A percentile compares a stretch with the other conserved stretches of the same genome.
Evolutionary conservation across 306 rosid genomes (phyloP).

Genomic region (Hippophae tibetana): DNA sequence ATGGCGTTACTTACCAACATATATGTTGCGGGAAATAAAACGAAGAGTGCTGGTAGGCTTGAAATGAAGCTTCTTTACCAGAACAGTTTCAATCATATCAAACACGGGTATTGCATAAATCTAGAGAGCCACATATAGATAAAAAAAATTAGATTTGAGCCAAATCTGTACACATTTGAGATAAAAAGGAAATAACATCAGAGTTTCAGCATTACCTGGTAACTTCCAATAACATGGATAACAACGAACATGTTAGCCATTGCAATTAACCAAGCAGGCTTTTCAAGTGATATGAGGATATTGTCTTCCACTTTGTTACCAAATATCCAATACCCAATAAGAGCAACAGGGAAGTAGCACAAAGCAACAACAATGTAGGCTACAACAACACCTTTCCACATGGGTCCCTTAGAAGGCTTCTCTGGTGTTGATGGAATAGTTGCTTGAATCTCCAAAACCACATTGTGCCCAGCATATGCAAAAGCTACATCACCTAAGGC

Average conservation of each 20-base stretch:
- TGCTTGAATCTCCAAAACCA: slow-evolving; percentile 82
- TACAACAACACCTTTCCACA: slow-evolving; percentile 73
- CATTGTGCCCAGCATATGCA: slow-evolving; percentile 85
- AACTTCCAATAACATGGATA: too few relatives aligned
- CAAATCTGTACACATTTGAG: too few relatives aligned
- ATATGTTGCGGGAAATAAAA: slow-evolving; percentile 35
- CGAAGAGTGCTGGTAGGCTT: slow-evolving; percentile 37
- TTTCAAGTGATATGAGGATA: slow-evolving; percentile 33
- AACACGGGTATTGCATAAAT: slow-evolving; percentile 69
- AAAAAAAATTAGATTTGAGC: too few relatives aligned
- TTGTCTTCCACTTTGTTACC: slow-evolving; percentile 48
- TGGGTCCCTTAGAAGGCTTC: slow-evolving; percentile 67
- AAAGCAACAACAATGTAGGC: slow-evolving; percentile 69
- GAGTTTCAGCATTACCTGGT: too few relatives aligned
- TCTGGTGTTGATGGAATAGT: slow-evolving; percentile 78
- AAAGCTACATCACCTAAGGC: slow-evolving; percentile 75
- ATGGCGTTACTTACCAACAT: slow-evolving; percentile 44
- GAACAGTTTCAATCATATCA: slow-evolving; percentile 59
- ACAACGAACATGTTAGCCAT: too few relatives aligned
- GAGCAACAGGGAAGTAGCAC: slow-evolving; percentile 71
- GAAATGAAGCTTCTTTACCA: slow-evolving; percentile 43
- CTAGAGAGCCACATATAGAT: too few relatives aligned
- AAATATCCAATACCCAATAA: slow-evolving; percentile 47
- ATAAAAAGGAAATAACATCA: too few relatives aligned
- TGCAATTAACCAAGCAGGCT: slow-evolving; percentile 62